Evolutionary conservation across 1,284 basidiomycete genomes (phyloP), one percentile per base, ranked within the genome.

Genomic region (Ustilago nuda): DNA sequence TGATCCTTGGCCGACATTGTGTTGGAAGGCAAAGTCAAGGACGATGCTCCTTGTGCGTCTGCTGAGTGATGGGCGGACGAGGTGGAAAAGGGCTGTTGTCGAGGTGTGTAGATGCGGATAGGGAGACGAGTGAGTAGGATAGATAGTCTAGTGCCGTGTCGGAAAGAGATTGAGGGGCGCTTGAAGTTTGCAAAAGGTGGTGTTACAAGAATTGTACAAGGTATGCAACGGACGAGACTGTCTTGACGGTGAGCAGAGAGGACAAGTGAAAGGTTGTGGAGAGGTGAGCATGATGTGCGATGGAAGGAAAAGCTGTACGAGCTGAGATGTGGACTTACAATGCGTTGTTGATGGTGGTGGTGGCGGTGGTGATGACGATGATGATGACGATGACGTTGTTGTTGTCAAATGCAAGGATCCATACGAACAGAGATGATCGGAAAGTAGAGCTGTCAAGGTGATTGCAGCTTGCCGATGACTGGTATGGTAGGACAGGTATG

Each of bases 201-300:
- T 73, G 71, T 68, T 73, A 73, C 71, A 73, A 64, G 72, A 63
- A 57, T 66, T 69, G 66, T 74, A 74, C 72, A 74, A 70, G 60
- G 63, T 56, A 68, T 74, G 72, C 72, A 65, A 66, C 32, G 59
- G 64, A 59, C 72, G 56, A 59, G 62, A 73, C 66, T 73, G 62
- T 48, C 23, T 32, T 11, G 32, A 32, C 36, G n/a, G 17, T 33
- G 48, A 13, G 23, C 4, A 43, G 8, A 19, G 33, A 30, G 50
- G 45, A 56, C 13, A 57, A 27, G 43, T 17, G 43, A 7, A n/a
- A 45, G 43, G 43, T 19, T 19, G 1, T 27, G 15, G 30, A 50
- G 50, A 35, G 30, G 54, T 71, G 32, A 71, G 62, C 45, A 19
- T 19, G 19, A 32, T 50, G 46, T 39, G 45, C 33, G 11, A 19